Percentiles rank a stretch among this genome's conserved stretches.
These are phyloP conservation scores for Backusella tarrabulga DNA, from an alignment of 192 early-diverging fungal species.

Conservation along the genomic window DNA sequence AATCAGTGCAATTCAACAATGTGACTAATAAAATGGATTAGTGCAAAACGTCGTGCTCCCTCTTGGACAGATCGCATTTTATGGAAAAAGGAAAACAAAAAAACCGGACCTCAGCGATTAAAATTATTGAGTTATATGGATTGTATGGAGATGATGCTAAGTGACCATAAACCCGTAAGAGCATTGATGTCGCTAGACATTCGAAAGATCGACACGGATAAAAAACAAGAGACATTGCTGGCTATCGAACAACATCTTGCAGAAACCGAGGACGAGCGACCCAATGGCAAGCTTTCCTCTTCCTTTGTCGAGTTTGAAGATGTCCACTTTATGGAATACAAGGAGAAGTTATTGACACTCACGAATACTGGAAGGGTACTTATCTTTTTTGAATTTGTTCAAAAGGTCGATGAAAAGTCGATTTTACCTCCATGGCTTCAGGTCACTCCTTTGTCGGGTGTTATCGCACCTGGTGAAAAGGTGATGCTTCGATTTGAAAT, in stretches of 20 bases:
- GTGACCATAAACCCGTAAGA: slow-evolving; percentile 94
- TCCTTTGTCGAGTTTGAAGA: slow-evolving; percentile 73
- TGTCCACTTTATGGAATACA: slow-evolving; percentile 51
- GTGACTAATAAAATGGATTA: slow-evolving; percentile 9
- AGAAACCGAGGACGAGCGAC: slow-evolving; percentile 70
- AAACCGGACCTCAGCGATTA: slow-evolving; percentile 35
- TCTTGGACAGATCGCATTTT: slow-evolving; percentile 95
- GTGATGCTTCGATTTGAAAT: slow-evolving; percentile 59
- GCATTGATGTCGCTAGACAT: slow-evolving; percentile 65
- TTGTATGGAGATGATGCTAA: slow-evolving; percentile 62
- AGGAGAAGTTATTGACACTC: slow-evolving; percentile 53
- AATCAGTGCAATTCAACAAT: not conserved
- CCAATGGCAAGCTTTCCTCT: slow-evolving; percentile 63
- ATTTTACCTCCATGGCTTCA: slow-evolving; percentile 72
- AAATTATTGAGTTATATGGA: slow-evolving; percentile 50
- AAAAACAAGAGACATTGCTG: slow-evolving; percentile 51
- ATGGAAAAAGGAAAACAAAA: slow-evolving; percentile 57
- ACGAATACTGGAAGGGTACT: slow-evolving; percentile 78
- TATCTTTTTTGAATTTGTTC: slow-evolving; percentile 69
- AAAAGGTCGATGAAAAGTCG: slow-evolving; percentile 58
- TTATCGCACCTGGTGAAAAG: slow-evolving; percentile 73
- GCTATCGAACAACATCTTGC: slow-evolving; percentile 74
- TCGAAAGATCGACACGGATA: slow-evolving; percentile 57
- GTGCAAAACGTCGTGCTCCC: slow-evolving; percentile 79
- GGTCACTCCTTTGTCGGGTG: slow-evolving; percentile 62